Evolutionary conservation across 75 land plant genomes (phyloP), one percentile per base, ranked within the genome.

Genomic region (Pinus taeda): DNA sequence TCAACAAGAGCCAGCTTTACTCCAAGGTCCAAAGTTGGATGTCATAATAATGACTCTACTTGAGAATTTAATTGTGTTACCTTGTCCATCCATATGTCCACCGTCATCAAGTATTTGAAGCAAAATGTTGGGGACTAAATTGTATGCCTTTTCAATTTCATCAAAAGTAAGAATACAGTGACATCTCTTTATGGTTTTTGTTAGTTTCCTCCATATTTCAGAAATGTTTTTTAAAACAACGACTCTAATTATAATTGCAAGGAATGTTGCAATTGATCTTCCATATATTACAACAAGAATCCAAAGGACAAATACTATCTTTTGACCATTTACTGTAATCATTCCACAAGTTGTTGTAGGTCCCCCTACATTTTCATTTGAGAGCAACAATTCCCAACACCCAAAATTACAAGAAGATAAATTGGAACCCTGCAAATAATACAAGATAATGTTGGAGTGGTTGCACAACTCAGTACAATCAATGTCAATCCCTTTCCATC

Each of bases 311-410:
- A 90, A 81, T 72, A 96, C 49, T 62, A 94, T 83, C 26, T 77
- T 81, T 97, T 97, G 93, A 3, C 93, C 97, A 77, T 96, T 96
- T 17, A 97, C 88, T 33, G 99, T 93, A 26, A 95, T 95, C 97
- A 96, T 90, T 30, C 97, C 97, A 53, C 95, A 93, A 26, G 99
- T 94, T 20, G 99, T 96, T 22, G 97, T 96, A 6, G 99, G 99
- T 59, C 97, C 99, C 39, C 97, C 99, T 24, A 96, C 95, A 72
- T 96, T 96, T 2, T 94, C 97, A 79, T 96, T 96, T 33, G 99
- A 96, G 42, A 95, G 97, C 42, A 96, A n/a, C 53, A 96, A 82
- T 57, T 92, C 42, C 97, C 99, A 14, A 92, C 74, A 14, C 90
- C 91, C 49, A 96, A 84, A 33, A 92, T 84, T 12, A 96, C 73